Conservation (phyloP, 257 asterid genomes). For the Voacanga thouarsii region DNA sequence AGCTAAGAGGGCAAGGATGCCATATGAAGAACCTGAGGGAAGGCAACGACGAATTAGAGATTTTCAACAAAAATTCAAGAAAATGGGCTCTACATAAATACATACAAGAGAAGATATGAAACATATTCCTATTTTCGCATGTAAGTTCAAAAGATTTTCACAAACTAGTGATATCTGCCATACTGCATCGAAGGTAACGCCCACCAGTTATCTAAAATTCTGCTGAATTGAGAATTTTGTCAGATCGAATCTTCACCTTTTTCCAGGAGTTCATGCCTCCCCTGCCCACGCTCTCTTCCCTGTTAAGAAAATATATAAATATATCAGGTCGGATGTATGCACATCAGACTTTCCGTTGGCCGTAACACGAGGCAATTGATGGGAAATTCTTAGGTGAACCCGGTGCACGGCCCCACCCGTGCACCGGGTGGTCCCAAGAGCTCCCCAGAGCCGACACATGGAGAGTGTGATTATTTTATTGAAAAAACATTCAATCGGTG, state of each 20-base stretch:
- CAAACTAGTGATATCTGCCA: conserved; percentile 7
- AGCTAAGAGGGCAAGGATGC: conserved; percentile 1
- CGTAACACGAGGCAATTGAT: neutral
- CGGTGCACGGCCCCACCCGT: too few relatives aligned
- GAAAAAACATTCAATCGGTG: too few relatives aligned
- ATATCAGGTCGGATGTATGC: neutral
- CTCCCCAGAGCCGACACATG: too few relatives aligned
- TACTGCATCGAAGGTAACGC: conserved; percentile 34
- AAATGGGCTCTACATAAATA: conserved; percentile 10
- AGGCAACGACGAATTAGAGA: conserved; percentile 27
- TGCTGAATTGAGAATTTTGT: conserved; percentile 31
- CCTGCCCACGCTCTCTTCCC: conserved; percentile 7
- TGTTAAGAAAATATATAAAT: conserved; percentile 1
- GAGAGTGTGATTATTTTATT: too few relatives aligned
- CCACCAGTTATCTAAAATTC: conserved; percentile 33
- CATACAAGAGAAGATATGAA: neutral
- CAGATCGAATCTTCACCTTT: conserved; percentile 54
- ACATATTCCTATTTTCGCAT: neutral
- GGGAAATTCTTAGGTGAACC: neutral
- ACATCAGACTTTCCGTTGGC: neutral
- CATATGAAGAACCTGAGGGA: conserved; percentile 32
- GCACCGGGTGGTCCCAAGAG: too few relatives aligned
- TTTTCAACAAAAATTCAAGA: conserved; percentile 26
- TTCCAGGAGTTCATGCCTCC: conserved; percentile 52
- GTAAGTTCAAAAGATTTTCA: conserved; percentile 2